Evolutionary conservation across 106 monocot genomes (phyloP), one percentile per base, ranked within the genome.

Genomic region (Triglochin maritima): DNA sequence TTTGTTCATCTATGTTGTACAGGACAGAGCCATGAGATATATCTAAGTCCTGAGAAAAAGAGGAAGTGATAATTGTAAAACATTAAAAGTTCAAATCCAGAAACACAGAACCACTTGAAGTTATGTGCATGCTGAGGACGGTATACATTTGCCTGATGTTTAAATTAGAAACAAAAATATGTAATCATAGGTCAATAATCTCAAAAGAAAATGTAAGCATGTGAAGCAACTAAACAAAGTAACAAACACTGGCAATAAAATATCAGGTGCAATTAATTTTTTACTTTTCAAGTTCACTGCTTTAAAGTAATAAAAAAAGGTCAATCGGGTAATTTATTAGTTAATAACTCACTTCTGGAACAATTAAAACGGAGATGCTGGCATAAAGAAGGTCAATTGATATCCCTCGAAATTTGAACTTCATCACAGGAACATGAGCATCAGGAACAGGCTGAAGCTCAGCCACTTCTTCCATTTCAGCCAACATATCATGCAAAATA

Each of bases 331-430:
- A 3, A 2, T 57, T 10, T 57, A 7, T 29, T 8, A 14, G 13
- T 16, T 47, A 50, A 15, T 60, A 57, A 81, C 83, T 81, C 74
- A 88, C 92, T 72, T 90, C 81, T 45, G 95, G 95, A 77, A 96
- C 81, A 64, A 96, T 88, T 52, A 88, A 72, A 47, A 78, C 85
- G 12, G 90, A 91, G 62, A 96, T 78, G 76, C 91, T 98, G 42
- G 96, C 96, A 86, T 98, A 98, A 9, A 98, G 85, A 76, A 98
- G 91, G 64, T 98, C 96, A 59, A 98, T 98, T 46, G 96, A 88
- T 70, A 98, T 88, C 72, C 88, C 96, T 64, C 60, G 70, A 58
- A 98, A 92, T 69, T 98, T 98, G 59, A 98, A 92, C 66, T 79
- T 98, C 96, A 98, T 86, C 9, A 98, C 91, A 50, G 96, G 96